Base-by-base conservation (phyloP, 2,329 filamentous ascomycete species). In the Thielaviopsis musarum region DNA sequence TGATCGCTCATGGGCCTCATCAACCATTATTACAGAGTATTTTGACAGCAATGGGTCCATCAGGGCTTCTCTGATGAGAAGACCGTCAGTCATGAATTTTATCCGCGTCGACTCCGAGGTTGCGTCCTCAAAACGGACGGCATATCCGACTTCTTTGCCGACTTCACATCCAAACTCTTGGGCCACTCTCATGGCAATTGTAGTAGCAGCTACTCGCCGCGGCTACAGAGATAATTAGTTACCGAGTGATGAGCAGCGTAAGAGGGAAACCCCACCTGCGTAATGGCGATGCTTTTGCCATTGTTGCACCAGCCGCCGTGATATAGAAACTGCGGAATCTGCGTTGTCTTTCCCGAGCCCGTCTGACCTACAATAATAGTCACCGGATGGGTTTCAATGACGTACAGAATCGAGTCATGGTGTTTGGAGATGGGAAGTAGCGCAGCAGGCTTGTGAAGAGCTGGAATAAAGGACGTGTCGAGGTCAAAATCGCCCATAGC, bases 21-120 rank as follows among this genome's bases (percentile, higher is more conserved):
- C 93, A 7, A 98, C 87, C 89, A 98, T 96, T 66, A 98, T 88
- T 52, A 95, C 86, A 0, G 90, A 94, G 69, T 98, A 98, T 12
- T 89, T 81, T 21, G 88, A 93, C 41, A 98, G 73, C 3, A 97
- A 73, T 13, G 93, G 93, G 70, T 98, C 93, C 3, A 96, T 88
- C 4, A 98, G 78, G 28, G 91, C 93, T 72, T 98, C 93, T 66
- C 91, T 78, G 58, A 98, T 82, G 34, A 98, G 78, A 55, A 98
- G 76, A 0, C 91, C 91, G 72, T 98, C 93, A 0, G 91, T 98
- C 63, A 97, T 74, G 68, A 97, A 97, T 69, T 98, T 96, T 73
- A 98, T 91, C 57, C 82, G 82, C 0, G 93, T 98, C 38, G 81
- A 77, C 19, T 84, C 78, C 21, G 90, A 95, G 5, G 91, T 95